Evolutionary conservation across 1,139 yeast genomes (phyloP), one percentile per base, ranked within the genome.

Genomic region (Torulaspora globosa): DNA sequence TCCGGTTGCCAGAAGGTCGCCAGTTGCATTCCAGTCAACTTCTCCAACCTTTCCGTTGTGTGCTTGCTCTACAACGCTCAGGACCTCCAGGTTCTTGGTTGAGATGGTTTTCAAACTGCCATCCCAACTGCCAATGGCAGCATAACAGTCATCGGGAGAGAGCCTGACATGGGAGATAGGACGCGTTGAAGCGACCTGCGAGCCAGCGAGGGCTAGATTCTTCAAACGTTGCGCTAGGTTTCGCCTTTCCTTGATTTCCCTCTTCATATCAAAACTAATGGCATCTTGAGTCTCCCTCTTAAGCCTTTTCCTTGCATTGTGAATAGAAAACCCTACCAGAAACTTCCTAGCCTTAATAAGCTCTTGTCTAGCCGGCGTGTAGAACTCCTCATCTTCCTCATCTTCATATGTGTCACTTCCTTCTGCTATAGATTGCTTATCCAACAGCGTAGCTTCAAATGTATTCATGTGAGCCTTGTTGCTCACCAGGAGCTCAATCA

Each of bases 81-180:
- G 41, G 10, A 68, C 52, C 28, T 67, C 65, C 38, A 85, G 65
- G 23, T 71, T 65, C 0, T 64, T 61, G 1, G 65, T 57, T 37
- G 73, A 65, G 26, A 86, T 47, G 2, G 86, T 48, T 50, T 75
- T 75, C 3, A 88, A 57, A 15, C 75, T 73, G 3, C 97, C 97
- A 48, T 83, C 79, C 97, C 97, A 90, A 34, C 94, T 84, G 0
- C 92, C 95, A 14, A 81, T 73, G 0, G 88, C 85, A 1, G 86
- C 67, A 2, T 49, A 36, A 2, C 54, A 36, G 0, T 66, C 56
- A 47, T 65, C 33, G 1, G 50, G 67, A 14, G 80, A 73, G 48
- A 78, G 73, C 16, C 79, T 61, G 0, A 82, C 78, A 1, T 74
- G 66, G 0, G 95, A 82, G 0, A 86, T 73, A 1, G 95, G 87